Evolutionary conservation across 345 rosid genomes (phyloP), one percentile per base, ranked within the genome.

Genomic region (Lepidium sativum): DNA sequence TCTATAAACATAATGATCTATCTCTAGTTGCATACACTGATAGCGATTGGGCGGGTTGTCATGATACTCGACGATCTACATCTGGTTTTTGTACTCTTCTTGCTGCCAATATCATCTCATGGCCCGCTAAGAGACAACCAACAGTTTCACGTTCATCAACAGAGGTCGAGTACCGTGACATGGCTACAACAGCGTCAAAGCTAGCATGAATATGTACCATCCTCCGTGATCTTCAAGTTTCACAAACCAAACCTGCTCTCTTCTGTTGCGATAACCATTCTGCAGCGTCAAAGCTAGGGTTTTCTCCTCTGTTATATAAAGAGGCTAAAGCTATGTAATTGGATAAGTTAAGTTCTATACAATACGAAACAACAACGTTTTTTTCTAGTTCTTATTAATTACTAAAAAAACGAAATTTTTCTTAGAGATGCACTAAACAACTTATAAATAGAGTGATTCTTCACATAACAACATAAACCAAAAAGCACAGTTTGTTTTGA

Each of bases 371-470:
- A 23, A 23, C 25, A 23, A 23, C 25, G 25, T 23, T 23, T 23
- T 2, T 20, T 20, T 20, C 2, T 2, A 23, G 3, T 23, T 23
- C n/a, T n/a, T n/a, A n/a, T n/a, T n/a, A n/a, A n/a, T n/a, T n/a
- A 68, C 64, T 17, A 37, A 33, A 8, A 38, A 51, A 47, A 13
- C 5, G 0, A 39, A 9, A 47, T 4, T 9, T 44, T 17, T 4
- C 9, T 1, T 39, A 39, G n/a, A 51, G 13, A 64, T 25, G 9
- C 13, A 39, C 6, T 39, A 20, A 40, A 52, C n/a, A 57, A 1
- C 15, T 56, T 58, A 58, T 56, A 57, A 67, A 57, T 35, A 67
- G 49, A n/a, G 49, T 34, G 10, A 38, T 25, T 27, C 21, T 37
- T 37, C 6, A 38, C 6, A 20, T 12, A 31, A n/a, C 8, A 29